Evolutionary conservation across 225 moss, liverwort and hornwort genomes (phyloP).

Genomic region (Pseudoscleropodium purum): DNA sequence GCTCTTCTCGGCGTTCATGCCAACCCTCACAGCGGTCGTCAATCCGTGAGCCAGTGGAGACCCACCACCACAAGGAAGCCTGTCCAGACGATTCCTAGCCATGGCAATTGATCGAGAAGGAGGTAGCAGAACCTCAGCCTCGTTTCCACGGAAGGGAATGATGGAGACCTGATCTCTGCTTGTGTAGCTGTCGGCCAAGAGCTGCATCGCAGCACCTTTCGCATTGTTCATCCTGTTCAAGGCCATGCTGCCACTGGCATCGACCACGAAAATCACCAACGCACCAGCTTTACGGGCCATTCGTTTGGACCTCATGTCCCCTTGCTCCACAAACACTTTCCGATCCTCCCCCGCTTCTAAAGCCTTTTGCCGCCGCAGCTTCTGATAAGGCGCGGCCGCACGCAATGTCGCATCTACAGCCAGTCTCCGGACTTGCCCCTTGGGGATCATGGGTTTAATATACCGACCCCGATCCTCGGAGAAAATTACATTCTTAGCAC

Average conservation of each 20-base stretch:
- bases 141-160: constrained; percentile 93
- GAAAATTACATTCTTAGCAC: constrained; percentile 96
- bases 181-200: constrained; percentile 91
- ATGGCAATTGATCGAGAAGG: constrained; percentile 96
- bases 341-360: constrained; percentile 52
- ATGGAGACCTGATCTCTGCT: constrained; percentile 99
- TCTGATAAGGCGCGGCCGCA: constrained; percentile 90
- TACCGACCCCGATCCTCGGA: constrained; percentile 94
- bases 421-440: constrained; percentile 86
- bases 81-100: constrained; percentile 92
- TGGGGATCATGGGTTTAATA: constrained; percentile 97
- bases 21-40: constrained; percentile 90
- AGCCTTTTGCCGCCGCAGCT: constrained; percentile 58
- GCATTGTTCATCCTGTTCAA: constrained; percentile 99
- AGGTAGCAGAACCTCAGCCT: constrained; percentile 92
- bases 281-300: constrained; percentile 99
- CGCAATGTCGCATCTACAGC: constrained; percentile 95
- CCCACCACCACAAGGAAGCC: constrained; percentile 95
- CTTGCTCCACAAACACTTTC: constrained; percentile 83
- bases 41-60: constrained; percentile 94
- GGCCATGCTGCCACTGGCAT: constrained; percentile 99
- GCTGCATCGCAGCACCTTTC: constrained; percentile 98
- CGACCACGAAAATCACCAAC: constrained; percentile 95
- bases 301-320: constrained; percentile 88
- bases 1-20: constrained; percentile 95